Conservation (phyloP, 2,329 filamentous ascomycete genomes). For the Aspergillus ruber region DNA sequence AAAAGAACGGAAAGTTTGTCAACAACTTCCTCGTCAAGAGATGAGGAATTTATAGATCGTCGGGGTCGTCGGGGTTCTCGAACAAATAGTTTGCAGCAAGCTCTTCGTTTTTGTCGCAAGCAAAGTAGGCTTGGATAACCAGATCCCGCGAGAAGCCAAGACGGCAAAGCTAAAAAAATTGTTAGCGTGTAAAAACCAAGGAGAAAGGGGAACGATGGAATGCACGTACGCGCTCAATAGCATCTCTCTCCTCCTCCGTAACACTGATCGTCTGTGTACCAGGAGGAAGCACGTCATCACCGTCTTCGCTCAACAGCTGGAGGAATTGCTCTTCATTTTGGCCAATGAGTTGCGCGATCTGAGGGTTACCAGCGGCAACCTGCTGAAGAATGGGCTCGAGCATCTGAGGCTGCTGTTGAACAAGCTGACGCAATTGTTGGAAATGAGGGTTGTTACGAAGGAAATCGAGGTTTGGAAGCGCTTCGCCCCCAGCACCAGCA, state of each 20-base stretch:
- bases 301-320: slow-evolving; percentile 80
- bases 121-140: slow-evolving; percentile 97
- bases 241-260: slow-evolving; percentile 92
- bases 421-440: slow-evolving; percentile 92
- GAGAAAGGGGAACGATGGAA: neutral
- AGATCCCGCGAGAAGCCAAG: slow-evolving; percentile 89
- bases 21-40: neutral
- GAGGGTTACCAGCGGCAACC: slow-evolving; percentile 88
- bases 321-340: slow-evolving; percentile 91
- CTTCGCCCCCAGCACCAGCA: slow-evolving; percentile 46
- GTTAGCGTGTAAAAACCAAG: slow-evolving; percentile 10
- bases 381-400: slow-evolving; percentile 96
- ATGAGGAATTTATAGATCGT: slow-evolving; percentile 24
- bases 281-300: slow-evolving; percentile 70
- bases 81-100: slow-evolving; percentile 97
- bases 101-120: slow-evolving; percentile 99
- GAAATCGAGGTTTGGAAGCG: slow-evolving; percentile 80
- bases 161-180: slow-evolving; percentile 63
- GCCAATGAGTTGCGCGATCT: slow-evolving; percentile 85
- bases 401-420: slow-evolving; percentile 97
- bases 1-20: slow-evolving; percentile 1
- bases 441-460: slow-evolving; percentile 94
- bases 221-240: slow-evolving; percentile 78
- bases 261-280: slow-evolving; percentile 85
- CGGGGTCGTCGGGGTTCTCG: slow-evolving; percentile 84